Evolutionary conservation across 495 filamentous ascomycete genomes (phyloP), one percentile per base, ranked within the genome.

Genomic region (Penicillium turbatum): DNA sequence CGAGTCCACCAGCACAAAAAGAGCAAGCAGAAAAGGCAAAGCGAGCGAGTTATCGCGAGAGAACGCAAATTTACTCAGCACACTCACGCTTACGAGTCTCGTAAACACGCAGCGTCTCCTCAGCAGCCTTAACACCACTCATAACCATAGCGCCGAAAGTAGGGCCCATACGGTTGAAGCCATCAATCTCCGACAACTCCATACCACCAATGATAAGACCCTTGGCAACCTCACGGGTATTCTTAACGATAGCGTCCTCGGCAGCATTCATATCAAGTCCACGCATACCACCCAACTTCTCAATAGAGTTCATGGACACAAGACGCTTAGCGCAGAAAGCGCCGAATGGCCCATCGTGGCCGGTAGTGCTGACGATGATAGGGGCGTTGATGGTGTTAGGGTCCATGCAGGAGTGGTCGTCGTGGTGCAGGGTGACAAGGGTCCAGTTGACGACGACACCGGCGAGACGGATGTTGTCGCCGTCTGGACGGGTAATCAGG

Each of bases 401-500:
- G 69, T 96, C 90, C 89, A 93, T 95, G 85, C 89, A 93, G 54
- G 81, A 86, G 75, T 93, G 89, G 72, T 92, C 89, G 68, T 91
- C 88, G 68, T 95, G 90, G 72, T 96, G 88, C 77, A 93, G 88
- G 52, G 83, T 80, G 47, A 95, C 90, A 17, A 96, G 79, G 0
- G 90, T 93, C 90, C 90, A 96, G 80, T 96, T 96, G 51, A 88
- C 90, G 56, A 96, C 90, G 4, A 93, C 90, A 64, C 90, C 90
- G 10, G 90, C 89, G 56, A 96, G 82, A 44, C 85, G 82, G 37
- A 91, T 54, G 59, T 56, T 63, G 49, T 68, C 63, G 31, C 64
- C 59, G 46, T 69, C 57, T 5, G 73, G 78, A 29, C 89, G 86
- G 19, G 90, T 95, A 71, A 95, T 91, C 60, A 96, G 75, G 69